Conservation (phyloP, 148 eudicot species). For the Rhododendron ovatum region DNA sequence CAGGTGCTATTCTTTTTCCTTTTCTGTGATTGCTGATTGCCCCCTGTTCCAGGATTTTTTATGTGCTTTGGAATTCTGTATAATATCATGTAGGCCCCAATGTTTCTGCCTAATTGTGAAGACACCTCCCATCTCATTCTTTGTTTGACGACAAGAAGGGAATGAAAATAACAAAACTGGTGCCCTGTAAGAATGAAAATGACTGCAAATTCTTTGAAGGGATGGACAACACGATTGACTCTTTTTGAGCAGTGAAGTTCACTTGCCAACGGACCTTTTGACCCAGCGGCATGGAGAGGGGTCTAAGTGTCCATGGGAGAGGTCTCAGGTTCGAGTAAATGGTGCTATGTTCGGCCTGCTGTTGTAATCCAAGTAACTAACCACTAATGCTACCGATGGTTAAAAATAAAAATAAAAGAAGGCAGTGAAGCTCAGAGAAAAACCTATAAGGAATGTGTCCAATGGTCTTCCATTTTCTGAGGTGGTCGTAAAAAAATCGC, state of each 20-base stretch:
- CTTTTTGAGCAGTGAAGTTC: not conserved
- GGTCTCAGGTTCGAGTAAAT: not conserved
- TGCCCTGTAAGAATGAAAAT: not conserved
- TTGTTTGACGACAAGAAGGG: not conserved
- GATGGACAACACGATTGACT: not conserved
- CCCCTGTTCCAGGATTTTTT: not conserved
- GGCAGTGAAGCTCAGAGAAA: not conserved
- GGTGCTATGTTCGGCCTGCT: not conserved
- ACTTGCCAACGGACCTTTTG: not conserved
- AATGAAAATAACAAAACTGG: not conserved
- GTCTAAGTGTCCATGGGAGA: not conserved
- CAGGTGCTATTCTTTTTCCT: constrained; percentile 47
- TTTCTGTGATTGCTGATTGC: not conserved
- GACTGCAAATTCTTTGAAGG: not conserved
- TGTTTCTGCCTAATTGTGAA: not conserved
- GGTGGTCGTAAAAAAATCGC: not conserved
- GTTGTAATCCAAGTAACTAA: not conserved
- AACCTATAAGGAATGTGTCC: not conserved
- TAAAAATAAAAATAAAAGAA: not conserved
- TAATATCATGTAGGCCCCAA: not conserved
- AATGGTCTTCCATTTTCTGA: not conserved
- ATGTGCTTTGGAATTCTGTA: not conserved
- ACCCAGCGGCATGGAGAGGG: not conserved
- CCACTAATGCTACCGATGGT: not conserved
- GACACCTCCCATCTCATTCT: not conserved